A percentile compares a stretch with the other conserved stretches of the same genome.
Conservation (phyloP, 2,329 filamentous ascomycete genomes). For the Paracamarosporium sp. region DNA sequence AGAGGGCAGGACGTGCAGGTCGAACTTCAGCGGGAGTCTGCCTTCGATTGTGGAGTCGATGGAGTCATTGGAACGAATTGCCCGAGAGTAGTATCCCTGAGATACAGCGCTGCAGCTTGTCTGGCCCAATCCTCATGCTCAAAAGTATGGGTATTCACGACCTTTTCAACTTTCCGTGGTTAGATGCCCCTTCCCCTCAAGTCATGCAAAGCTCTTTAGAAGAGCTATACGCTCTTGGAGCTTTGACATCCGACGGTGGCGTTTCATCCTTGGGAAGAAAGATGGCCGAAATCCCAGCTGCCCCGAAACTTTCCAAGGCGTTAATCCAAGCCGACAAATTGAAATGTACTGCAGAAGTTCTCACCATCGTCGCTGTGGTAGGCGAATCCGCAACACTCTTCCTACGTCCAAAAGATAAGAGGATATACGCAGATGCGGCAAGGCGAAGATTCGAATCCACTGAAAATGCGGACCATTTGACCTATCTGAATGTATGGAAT, state of each 20-base stretch:
- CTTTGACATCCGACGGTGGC: constrained; percentile 85
- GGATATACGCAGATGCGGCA: constrained; percentile 91
- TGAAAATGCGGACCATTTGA: constrained; percentile 84
- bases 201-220: constrained; percentile 89
- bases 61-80: constrained; percentile 92
- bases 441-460: constrained; percentile 87
- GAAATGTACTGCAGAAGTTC: constrained; percentile 90
- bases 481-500: constrained; percentile 88
- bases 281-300: constrained; percentile 92
- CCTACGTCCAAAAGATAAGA: constrained; percentile 96
- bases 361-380: constrained; percentile 94
- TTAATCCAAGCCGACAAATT: constrained; percentile 88
- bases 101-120: constrained; percentile 89
- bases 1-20: constrained; percentile 89
- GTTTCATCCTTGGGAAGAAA: too few species aligned
- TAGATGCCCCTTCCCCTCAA: constrained; percentile 90
- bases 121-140: constrained; percentile 80
- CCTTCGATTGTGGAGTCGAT: constrained; percentile 92
- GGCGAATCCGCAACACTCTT: constrained; percentile 88
- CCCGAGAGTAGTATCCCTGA: constrained; percentile 91
- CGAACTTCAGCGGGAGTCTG: constrained; percentile 92
- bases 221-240: constrained; percentile 88
- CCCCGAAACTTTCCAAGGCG: constrained; percentile 88
- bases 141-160: constrained; percentile 93
- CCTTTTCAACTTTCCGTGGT: constrained; percentile 91